These are phyloP conservation scores for Aspergillus quadricinctus DNA, from an alignment of 2,329 filamentous ascomycete genomes.

Conservation along the genomic window DNA sequence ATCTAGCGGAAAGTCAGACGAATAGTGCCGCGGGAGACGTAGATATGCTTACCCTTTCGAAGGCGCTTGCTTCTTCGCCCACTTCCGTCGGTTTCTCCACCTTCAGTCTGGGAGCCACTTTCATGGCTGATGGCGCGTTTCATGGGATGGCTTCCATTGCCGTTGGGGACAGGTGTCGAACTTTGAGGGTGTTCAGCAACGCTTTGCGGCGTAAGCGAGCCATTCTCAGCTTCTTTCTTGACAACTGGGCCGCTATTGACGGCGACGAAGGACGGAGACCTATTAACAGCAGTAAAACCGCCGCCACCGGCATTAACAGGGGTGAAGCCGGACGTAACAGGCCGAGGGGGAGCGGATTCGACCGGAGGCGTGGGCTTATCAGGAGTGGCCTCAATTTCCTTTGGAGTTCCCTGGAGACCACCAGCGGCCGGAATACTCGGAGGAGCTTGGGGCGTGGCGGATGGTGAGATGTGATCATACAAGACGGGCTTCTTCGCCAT, in stretches of 20 bases:
- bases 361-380: constrained; percentile 33
- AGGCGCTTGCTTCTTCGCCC: constrained; percentile 87
- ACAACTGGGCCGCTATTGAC: constrained; percentile 38
- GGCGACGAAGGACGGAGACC: constrained; percentile 41
- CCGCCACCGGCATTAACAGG: constrained; percentile 61
- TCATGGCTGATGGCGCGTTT: constrained; percentile 73
- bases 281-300: constrained; percentile 57
- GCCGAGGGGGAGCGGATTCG: constrained; percentile 37
- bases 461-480: constrained; percentile 43
- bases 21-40: constrained; percentile 1
- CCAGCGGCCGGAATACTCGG: constrained; percentile 57
- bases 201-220: constrained; percentile 58
- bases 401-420: constrained; percentile 52
- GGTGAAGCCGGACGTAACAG: constrained; percentile 57
- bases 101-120: constrained; percentile 40
- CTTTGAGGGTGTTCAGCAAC: constrained; percentile 63
- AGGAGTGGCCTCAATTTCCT: constrained; percentile 32
- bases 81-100: constrained; percentile 56
- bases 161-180: constrained; percentile 51
- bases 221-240: constrained; percentile 52
- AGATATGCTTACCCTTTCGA: constrained; percentile 65
- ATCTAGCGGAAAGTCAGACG: constrained; percentile 30
- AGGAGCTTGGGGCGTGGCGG: constrained; percentile 57
- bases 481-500: constrained; percentile 50
- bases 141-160: constrained; percentile 52